A percentile compares a stretch with the other conserved stretches of the same genome.
Conservation (phyloP, 2,329 filamentous ascomycete species). For the Verticillium albo-atrum region DNA sequence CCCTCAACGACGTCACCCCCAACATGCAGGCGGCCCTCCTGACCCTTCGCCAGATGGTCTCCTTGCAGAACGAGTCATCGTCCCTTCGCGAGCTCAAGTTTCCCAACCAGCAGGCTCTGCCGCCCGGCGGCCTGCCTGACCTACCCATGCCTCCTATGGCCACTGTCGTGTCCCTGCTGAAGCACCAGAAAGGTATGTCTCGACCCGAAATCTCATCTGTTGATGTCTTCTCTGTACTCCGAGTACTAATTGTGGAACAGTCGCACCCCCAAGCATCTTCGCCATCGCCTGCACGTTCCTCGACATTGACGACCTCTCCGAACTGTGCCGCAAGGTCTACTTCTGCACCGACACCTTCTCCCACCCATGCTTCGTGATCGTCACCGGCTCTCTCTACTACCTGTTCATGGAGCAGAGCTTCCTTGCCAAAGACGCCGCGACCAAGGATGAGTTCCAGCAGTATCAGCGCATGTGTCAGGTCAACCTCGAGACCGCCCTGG, state of each 20-base stretch:
- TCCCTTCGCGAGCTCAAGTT: constrained; percentile 39
- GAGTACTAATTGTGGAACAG: constrained; percentile 17
- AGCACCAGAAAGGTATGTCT: constrained; percentile 40
- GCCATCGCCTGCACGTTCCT: constrained; percentile 45
- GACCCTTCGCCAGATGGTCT: constrained; percentile 47
- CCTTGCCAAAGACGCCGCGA: constrained; percentile 24
- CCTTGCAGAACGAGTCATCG: constrained; percentile 40
- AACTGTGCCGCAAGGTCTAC: constrained; percentile 44
- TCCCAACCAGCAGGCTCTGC: constrained; percentile 38
- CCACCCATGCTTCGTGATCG: constrained; percentile 45
- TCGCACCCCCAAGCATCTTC: constrained; percentile 42
- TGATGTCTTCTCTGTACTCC: constrained; percentile 2
- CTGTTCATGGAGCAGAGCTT: constrained; percentile 42
- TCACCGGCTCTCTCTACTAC: constrained; percentile 45
- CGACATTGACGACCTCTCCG: constrained; percentile 43
- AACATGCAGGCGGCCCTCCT: constrained; percentile 49
- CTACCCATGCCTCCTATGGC: constrained; percentile 51
- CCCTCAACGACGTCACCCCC: constrained; percentile 39
- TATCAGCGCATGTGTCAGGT: constrained; percentile 37
- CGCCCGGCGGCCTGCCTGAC: constrained; percentile 41
- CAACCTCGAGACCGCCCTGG: constrained; percentile 46
- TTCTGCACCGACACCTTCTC: constrained; percentile 47
- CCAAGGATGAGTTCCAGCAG: constrained; percentile 27
- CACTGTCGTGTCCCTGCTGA: constrained; percentile 43
- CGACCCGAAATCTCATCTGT: too few relatives aligned